phyloP scores from a whole-genome alignment of 164 flowering plant species.

The Buxus sempervirens region DNA sequence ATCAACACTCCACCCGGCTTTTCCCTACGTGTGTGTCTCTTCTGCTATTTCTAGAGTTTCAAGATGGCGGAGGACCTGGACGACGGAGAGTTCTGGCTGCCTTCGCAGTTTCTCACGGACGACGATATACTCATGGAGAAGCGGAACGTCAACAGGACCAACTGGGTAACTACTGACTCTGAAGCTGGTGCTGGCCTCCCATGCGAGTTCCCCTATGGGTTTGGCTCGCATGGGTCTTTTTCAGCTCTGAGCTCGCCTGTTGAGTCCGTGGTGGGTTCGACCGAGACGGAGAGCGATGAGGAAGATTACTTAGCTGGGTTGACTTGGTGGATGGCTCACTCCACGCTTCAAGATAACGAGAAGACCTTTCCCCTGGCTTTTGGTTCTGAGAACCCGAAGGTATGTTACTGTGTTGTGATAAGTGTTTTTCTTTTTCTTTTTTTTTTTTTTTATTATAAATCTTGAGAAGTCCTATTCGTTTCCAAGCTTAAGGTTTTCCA shows the following conservation, averaged over 20 bases:
- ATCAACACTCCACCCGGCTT: constrained; percentile 6
- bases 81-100: constrained; percentile 70
- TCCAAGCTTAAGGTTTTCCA: not conserved
- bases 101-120: constrained; percentile 52
- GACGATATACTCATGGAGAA: constrained; percentile 37
- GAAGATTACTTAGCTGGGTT: constrained; percentile 45
- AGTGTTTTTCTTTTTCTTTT: not conserved
- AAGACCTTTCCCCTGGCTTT: not conserved
- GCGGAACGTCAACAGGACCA: not conserved
- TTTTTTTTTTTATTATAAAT: no score
- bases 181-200: constrained; percentile 27
- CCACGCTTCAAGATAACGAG: constrained; percentile 33
- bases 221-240: constrained; percentile 21
- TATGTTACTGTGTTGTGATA: not conserved
- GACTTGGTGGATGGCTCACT: constrained; percentile 37
- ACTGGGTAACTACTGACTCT: not conserved
- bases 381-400: constrained; percentile 33
- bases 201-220: constrained; percentile 48
- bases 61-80: constrained; percentile 48
- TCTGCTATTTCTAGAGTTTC: not conserved
- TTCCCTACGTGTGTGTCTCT: not conserved
- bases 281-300: constrained; percentile 58
- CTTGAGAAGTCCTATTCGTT: no score
- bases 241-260: constrained; percentile 48
- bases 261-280: constrained; percentile 44